Evolutionary conservation across 2,329 filamentous ascomycete species (phyloP).

Genomic region (Pseudogymnoascus sp.): DNA sequence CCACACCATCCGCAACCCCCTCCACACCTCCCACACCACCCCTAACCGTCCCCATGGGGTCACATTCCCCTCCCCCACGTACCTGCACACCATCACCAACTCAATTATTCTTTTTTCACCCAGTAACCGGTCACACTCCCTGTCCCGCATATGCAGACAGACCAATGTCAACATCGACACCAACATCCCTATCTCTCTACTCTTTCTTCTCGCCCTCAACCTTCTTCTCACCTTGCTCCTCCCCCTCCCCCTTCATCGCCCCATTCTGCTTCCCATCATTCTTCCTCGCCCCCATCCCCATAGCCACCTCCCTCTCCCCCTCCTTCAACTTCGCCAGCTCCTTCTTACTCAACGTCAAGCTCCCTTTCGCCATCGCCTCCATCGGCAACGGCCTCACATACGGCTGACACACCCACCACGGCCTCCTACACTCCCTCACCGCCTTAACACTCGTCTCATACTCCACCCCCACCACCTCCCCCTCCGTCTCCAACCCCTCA

Average conservation of each 20-base stretch:
- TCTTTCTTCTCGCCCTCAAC: conserved; percentile 11
- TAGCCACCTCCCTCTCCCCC: conserved; percentile 24
- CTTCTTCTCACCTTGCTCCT: conserved; percentile 9
- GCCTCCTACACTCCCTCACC: conserved; percentile 65
- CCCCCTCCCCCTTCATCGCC: conserved; percentile 11
- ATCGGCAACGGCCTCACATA: conserved; percentile 79
- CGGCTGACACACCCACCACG: conserved; percentile 86
- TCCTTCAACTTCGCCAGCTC: conserved; percentile 39
- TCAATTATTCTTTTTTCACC: too few relatives aligned
- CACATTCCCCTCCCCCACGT: too few relatives aligned
- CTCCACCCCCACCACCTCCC: conserved; percentile 29
- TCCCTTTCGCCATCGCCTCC: conserved; percentile 77
- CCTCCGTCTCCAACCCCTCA: conserved; percentile 18
- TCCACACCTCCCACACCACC: background rate
- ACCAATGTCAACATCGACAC: background rate
- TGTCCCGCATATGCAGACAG: background rate
- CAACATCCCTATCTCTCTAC: background rate
- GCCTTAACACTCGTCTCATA: conserved; percentile 56
- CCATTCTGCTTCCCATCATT: conserved; percentile 6
- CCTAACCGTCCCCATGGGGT: background rate
- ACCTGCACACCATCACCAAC: too few relatives aligned
- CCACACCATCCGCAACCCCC: background rate
- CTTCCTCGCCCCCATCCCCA: conserved; percentile 14
- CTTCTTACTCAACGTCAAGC: conserved; percentile 67
- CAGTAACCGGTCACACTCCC: too few relatives aligned